Conservation (phyloP, 2,329 filamentous ascomycete genomes). For the Exophiala dermatitidis region DNA sequence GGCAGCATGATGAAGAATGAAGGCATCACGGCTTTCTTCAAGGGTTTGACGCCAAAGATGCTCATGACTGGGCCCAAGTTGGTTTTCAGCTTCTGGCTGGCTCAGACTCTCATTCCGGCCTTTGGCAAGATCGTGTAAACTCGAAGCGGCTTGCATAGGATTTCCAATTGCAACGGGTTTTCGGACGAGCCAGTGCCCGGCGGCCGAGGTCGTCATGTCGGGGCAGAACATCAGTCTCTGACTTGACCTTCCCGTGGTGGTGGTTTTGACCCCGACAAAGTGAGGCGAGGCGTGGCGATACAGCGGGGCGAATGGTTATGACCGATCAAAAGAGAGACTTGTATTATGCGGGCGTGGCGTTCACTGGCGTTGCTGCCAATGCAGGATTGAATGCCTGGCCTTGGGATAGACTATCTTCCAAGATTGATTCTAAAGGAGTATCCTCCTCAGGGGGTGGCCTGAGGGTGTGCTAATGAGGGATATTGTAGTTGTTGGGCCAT, state of each 20-base stretch:
- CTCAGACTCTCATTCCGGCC: slow-evolving; percentile 92
- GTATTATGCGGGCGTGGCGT: neutral
- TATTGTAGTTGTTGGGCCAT: too few relatives aligned
- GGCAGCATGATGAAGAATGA: slow-evolving; percentile 90
- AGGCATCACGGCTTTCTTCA: slow-evolving; percentile 84
- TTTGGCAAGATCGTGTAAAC: slow-evolving; percentile 63
- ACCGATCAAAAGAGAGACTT: neutral
- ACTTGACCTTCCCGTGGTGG: too few relatives aligned
- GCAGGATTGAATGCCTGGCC: too few relatives aligned
- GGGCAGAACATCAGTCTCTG: slow-evolving; percentile 4
- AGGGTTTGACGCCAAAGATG: slow-evolving; percentile 92
- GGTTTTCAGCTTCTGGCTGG: slow-evolving; percentile 99
- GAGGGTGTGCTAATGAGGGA: too few relatives aligned
- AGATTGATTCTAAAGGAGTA: neutral
- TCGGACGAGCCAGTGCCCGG: neutral
- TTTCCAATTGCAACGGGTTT: neutral
- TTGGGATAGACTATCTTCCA: too few relatives aligned
- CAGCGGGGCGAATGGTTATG: too few relatives aligned
- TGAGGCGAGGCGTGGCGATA: too few relatives aligned
- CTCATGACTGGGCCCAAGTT: slow-evolving; percentile 99
- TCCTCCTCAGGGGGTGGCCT: too few relatives aligned
- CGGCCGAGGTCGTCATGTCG: slow-evolving; percentile 8
- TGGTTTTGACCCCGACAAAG: too few relatives aligned
- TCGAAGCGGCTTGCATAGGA: neutral
- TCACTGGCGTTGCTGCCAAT: neutral